Conservation (phyloP, 225 moss, liverwort and hornwort species). For the Physcomitrium patens region DNA sequence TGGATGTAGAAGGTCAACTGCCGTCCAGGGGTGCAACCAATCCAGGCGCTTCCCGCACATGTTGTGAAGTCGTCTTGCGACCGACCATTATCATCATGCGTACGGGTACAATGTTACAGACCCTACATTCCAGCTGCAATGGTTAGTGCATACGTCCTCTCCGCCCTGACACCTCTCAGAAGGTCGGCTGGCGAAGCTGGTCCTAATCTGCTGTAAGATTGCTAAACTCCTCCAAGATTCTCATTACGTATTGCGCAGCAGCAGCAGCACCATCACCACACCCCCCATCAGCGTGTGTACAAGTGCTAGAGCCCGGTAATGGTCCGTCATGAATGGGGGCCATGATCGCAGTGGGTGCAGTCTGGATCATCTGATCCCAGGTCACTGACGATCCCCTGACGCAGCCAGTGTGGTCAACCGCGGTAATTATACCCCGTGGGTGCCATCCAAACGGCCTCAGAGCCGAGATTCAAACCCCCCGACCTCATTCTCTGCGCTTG, state of each 20-base stretch:
- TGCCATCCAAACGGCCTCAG: constrained; percentile 24
- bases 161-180: constrained; percentile 6
- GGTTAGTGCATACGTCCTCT: neutral
- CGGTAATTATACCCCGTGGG: neutral
- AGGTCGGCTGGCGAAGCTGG: constrained; percentile 13
- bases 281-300: neutral
- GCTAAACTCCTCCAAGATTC: constrained; percentile 3
- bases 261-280: too few species aligned
- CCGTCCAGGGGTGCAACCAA: constrained; percentile 5
- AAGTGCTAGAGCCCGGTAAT: neutral
- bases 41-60: neutral
- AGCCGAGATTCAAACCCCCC: constrained; percentile 15
- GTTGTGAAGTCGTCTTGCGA: constrained; percentile 6
- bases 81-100: constrained; percentile 14
- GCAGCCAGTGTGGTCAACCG: constrained; percentile 22
- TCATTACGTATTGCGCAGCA: neutral
- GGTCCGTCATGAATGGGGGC: constrained; percentile 3
- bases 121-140: constrained; percentile 3
- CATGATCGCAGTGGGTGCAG: constrained; percentile 15
- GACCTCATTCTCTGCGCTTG: neutral
- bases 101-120: neutral
- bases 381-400: constrained; percentile 15
- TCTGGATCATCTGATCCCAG: constrained; percentile 7
- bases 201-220: neutral
- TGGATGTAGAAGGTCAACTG: constrained; percentile 18